These are phyloP conservation scores for Fusarium beomiforme DNA, from an alignment of 2,329 filamentous ascomycete species.

Conservation along the genomic window DNA sequence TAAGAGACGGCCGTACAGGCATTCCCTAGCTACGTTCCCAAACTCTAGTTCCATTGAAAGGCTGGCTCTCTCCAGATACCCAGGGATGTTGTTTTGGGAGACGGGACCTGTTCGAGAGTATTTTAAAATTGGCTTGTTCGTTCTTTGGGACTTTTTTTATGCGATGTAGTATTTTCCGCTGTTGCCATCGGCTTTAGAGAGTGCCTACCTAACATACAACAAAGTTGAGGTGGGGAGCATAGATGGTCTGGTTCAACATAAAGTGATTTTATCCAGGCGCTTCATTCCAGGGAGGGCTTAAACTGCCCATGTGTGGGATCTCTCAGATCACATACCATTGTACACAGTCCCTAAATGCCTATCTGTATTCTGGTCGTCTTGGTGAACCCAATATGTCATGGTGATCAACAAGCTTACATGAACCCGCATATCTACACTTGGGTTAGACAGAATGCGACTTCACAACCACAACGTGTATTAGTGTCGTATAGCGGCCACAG, in stretches of 20 bases:
- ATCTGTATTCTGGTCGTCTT: not conserved
- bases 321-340: not conserved
- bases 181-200: not conserved
- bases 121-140: not conserved
- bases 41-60: not conserved
- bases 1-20: constrained; percentile 3
- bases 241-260: no score
- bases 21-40: not conserved
- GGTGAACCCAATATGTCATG: not conserved
- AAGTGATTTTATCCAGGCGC: not conserved
- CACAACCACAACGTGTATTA: not conserved
- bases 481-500: not conserved
- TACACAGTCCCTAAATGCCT: not conserved
- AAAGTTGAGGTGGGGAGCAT: not conserved
- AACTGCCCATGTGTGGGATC: not conserved
- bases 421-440: not conserved
- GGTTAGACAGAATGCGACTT: not conserved
- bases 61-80: not conserved
- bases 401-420: not conserved
- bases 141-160: not conserved
- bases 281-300: not conserved
- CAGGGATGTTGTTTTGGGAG: not conserved
- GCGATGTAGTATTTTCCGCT: no score
- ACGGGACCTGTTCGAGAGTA: not conserved
- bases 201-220: not conserved